Percentiles rank a stretch among this genome's conserved stretches.
Conservation (phyloP, 352 stramenopile species). For the Phytophthora hybrid region DNA sequence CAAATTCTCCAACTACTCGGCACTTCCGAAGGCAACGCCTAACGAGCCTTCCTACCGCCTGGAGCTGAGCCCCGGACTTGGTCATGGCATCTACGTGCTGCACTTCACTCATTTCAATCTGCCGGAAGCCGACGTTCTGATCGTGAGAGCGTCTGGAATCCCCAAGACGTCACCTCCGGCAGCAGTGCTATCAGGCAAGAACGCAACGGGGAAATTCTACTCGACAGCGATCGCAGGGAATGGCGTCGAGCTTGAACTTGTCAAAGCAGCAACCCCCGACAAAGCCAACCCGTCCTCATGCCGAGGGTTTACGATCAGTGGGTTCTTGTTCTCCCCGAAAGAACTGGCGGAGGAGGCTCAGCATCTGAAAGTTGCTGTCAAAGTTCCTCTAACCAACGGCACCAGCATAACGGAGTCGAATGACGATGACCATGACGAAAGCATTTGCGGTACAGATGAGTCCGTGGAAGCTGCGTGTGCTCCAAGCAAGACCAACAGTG, state of each 20-base stretch:
- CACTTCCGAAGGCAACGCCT: conserved; percentile 28
- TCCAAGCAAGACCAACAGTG: conserved; percentile 38
- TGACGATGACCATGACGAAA: conserved; percentile 53
- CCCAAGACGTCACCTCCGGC: conserved; percentile 21
- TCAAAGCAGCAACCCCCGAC: conserved; percentile 15
- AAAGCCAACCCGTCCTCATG: conserved; percentile 36
- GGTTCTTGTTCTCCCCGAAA: conserved; percentile 54
- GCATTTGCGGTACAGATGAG: conserved; percentile 72
- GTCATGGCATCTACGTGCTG: conserved; percentile 64
- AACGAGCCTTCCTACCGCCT: conserved; percentile 52
- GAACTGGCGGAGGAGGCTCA: conserved; percentile 38
- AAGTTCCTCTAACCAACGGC: conserved; percentile 31
- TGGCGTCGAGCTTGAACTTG: conserved; percentile 61
- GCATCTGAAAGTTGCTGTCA: conserved; percentile 29
- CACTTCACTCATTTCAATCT: conserved; percentile 68
- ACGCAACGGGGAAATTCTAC: conserved; percentile 66
- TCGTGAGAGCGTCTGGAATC: conserved; percentile 45
- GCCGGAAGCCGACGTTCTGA: conserved; percentile 54
- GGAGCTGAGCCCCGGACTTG: conserved; percentile 53
- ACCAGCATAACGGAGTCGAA: conserved; percentile 15
- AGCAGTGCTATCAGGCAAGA: conserved; percentile 49
- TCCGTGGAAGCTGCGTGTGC: conserved; percentile 74
- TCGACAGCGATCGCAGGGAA: conserved; percentile 52
- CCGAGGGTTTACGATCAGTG: conserved; percentile 60
- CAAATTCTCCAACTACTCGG: conserved; percentile 62